These are phyloP conservation scores for Pythium aristosporum DNA, from an alignment of 352 stramenopile species.

Conservation along the genomic window DNA sequence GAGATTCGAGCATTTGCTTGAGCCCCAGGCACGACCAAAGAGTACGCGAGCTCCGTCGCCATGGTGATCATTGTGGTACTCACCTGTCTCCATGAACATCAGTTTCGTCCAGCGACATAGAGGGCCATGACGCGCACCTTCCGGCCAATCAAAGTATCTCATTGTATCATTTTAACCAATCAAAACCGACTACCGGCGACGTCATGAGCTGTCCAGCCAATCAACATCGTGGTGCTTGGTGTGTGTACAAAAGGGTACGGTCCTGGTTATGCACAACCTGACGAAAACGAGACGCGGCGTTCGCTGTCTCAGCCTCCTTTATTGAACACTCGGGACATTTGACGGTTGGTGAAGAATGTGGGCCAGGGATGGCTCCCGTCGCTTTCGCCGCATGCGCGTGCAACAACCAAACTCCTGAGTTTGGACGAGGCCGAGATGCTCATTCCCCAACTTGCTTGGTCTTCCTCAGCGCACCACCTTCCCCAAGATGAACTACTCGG, in stretches of 20 bases:
- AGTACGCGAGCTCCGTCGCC: no score
- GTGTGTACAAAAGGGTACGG: constrained; percentile 5
- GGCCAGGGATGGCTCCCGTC: constrained; percentile 10
- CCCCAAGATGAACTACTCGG: constrained; percentile 24
- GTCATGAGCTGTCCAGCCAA: constrained; percentile 11
- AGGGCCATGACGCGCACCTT: constrained; percentile 8
- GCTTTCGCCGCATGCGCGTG: not conserved
- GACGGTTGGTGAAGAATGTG: constrained; percentile 9
- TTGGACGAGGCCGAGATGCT: not conserved
- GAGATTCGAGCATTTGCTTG: no score
- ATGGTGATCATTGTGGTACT: not conserved
- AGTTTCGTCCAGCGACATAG: not conserved
- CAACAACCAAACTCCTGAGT: no score
- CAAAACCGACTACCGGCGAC: not conserved
- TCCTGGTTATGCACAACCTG: constrained; percentile 14
- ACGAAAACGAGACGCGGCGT: constrained; percentile 24
- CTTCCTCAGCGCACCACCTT: constrained; percentile 2
- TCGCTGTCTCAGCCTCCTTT: constrained; percentile 18
- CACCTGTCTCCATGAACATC: not conserved
- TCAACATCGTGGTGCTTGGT: constrained; percentile 23
- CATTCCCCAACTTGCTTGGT: constrained; percentile 18
- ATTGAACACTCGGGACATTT: not conserved
- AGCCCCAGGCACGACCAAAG: no score
- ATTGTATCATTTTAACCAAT: constrained; percentile 12
- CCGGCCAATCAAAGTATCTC: constrained; percentile 14